Conservation (phyloP, 2,329 filamentous ascomycete genomes). For the Cordyceps cicadae region DNA sequence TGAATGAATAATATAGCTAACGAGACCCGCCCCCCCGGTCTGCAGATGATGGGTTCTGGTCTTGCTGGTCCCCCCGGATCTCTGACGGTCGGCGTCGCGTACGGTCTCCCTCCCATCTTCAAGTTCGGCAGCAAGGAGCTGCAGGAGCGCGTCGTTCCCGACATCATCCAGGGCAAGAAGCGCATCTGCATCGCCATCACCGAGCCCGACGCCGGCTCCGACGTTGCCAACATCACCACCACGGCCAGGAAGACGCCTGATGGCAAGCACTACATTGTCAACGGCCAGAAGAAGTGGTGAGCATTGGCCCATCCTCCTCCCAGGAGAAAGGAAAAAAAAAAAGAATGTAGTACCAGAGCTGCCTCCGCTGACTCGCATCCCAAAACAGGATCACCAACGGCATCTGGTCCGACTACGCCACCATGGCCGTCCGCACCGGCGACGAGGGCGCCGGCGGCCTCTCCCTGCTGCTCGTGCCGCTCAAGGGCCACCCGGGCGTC, state of each 20-base stretch:
- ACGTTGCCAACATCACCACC: slow-evolving; percentile 65
- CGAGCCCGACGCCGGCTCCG: slow-evolving; percentile 62
- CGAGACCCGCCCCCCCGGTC: too few species aligned
- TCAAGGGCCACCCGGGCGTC: slow-evolving; percentile 18
- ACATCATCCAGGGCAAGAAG: slow-evolving; percentile 58
- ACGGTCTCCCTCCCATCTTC: slow-evolving; percentile 62
- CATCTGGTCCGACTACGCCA: slow-evolving; percentile 53
- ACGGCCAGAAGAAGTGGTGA: slow-evolving; percentile 69
- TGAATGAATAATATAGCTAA: too few species aligned
- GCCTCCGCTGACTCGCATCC: neutral
- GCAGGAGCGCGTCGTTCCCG: slow-evolving; percentile 59
- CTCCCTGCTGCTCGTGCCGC: slow-evolving; percentile 47
- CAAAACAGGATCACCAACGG: slow-evolving; percentile 45
- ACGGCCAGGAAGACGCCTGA: slow-evolving; percentile 54
- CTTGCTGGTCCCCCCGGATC: slow-evolving; percentile 54
- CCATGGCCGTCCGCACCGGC: slow-evolving; percentile 53
- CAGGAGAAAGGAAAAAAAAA: too few species aligned
- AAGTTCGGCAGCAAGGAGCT: slow-evolving; percentile 57
- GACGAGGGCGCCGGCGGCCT: slow-evolving; percentile 43
- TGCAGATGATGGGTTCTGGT: slow-evolving; percentile 56
- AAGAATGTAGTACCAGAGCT: neutral
- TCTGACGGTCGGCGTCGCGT: slow-evolving; percentile 64
- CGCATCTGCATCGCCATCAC: slow-evolving; percentile 71
- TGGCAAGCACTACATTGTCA: slow-evolving; percentile 61
- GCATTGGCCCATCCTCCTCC: neutral